Percentiles rank a stretch among this genome's conserved stretches.
phyloP scores from a whole-genome alignment of 352 stramenopile genomes.

The Globisporangium okanoganense region DNA sequence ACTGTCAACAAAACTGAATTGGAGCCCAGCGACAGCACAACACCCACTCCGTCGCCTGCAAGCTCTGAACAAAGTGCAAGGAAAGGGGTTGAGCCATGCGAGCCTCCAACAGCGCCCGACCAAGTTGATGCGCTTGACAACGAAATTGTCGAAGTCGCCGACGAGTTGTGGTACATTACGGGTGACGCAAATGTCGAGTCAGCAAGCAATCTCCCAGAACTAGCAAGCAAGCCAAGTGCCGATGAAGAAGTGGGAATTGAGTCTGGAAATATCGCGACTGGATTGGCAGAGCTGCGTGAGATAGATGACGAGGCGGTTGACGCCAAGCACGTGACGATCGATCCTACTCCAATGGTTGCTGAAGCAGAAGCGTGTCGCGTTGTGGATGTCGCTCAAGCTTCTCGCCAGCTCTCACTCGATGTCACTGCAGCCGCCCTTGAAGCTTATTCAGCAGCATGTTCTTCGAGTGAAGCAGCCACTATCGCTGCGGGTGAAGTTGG shows the following conservation, averaged over 20 bases:
- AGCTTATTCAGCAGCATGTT: neutral
- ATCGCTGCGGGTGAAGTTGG: neutral
- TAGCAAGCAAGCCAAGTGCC: neutral
- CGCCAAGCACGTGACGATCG: neutral
- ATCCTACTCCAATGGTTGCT: neutral
- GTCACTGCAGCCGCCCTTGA: conserved; percentile 5
- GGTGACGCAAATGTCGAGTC: neutral
- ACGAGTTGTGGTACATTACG: neutral
- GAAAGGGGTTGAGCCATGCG: neutral
- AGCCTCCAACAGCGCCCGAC: neutral
- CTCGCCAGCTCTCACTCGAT: conserved; percentile 1
- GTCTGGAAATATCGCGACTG: neutral
- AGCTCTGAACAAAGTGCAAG: neutral
- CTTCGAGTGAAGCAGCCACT: neutral
- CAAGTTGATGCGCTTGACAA: neutral
- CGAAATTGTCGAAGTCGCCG: neutral
- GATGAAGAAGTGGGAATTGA: neutral
- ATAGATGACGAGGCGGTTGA: neutral
- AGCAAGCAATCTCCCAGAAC: neutral
- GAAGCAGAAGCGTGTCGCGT: neutral
- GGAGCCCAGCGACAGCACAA: too few species aligned
- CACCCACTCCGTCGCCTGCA: neutral
- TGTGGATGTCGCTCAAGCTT: conserved; percentile 1
- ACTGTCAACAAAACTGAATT: neutral
- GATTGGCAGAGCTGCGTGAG: neutral